phyloP scores from a whole-genome alignment of 2,329 filamentous ascomycete species.

The Pseudohalonectria lignicola region DNA sequence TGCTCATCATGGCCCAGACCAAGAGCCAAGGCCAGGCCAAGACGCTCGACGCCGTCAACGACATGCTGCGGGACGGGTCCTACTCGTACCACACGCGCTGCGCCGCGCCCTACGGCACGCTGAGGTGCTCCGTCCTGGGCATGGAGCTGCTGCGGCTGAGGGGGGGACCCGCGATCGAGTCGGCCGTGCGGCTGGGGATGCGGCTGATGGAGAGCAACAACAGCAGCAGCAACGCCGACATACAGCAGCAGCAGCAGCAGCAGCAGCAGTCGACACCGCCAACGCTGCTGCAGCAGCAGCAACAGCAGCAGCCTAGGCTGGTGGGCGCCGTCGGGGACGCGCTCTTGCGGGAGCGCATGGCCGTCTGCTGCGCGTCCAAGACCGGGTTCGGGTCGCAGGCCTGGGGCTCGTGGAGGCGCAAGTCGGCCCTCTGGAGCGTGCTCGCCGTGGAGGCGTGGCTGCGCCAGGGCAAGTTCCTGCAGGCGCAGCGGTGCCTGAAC shows the following conservation, averaged over 20 bases:
- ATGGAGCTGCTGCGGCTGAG: constrained; percentile 76
- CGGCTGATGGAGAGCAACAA: constrained; percentile 61
- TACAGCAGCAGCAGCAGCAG: too few species aligned
- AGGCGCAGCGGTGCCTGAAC: constrained; percentile 68
- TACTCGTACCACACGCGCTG: constrained; percentile 91
- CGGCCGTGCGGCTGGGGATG: constrained; percentile 76
- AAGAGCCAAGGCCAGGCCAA: constrained; percentile 24
- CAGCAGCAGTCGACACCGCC: too few species aligned
- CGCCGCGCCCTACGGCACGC: constrained; percentile 64
- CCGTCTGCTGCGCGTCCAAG: constrained; percentile 71
- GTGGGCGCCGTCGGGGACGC: constrained; percentile 68
- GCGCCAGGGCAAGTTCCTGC: constrained; percentile 60
- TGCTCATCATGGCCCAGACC: constrained; percentile 69
- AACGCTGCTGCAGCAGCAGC: too few species aligned
- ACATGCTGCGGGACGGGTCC: constrained; percentile 78
- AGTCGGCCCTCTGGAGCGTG: constrained; percentile 82
- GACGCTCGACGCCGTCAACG: constrained; percentile 62
- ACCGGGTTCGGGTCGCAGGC: constrained; percentile 52
- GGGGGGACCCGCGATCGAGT: constrained; percentile 70
- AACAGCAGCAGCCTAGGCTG: too few species aligned
- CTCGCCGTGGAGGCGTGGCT: constrained; percentile 80
- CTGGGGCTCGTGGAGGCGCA: constrained; percentile 66
- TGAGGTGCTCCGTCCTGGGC: constrained; percentile 63
- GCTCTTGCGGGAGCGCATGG: constrained; percentile 75
- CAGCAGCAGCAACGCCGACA: too few species aligned